These are phyloP conservation scores for Flaveria floridana DNA, from an alignment of 140 eudicot species.

Conservation along the genomic window DNA sequence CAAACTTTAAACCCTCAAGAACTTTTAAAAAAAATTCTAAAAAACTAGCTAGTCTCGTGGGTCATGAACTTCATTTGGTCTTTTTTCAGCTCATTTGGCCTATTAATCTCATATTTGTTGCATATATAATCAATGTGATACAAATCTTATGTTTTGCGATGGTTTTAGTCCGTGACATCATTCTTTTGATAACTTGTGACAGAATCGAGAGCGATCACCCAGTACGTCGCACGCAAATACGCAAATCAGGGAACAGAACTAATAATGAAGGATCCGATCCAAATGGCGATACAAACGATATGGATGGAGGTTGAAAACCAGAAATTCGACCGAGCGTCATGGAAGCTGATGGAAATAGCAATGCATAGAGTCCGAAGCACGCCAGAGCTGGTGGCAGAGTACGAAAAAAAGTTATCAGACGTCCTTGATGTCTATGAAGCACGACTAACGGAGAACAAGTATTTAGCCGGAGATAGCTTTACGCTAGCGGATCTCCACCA, in stretches of 20 bases:
- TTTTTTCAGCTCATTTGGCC: no score
- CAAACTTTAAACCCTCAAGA: no score
- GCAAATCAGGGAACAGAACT: slow-evolving; percentile 42
- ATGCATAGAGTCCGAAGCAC: slow-evolving; percentile 39
- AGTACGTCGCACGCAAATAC: slow-evolving; percentile 40
- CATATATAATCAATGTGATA: no score
- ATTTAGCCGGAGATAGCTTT: slow-evolving; percentile 60
- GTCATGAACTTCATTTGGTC: no score
- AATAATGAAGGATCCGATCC: slow-evolving; percentile 34
- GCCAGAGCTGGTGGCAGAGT: slow-evolving; percentile 38
- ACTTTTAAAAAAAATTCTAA: no score
- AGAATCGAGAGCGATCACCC: slow-evolving; percentile 66
- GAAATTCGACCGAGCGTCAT: slow-evolving; percentile 37
- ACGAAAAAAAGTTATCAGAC: slow-evolving; percentile 37
- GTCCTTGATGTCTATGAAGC: slow-evolving; percentile 64
- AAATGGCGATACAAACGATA: slow-evolving; percentile 35
- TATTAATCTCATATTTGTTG: no score
- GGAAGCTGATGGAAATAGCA: slow-evolving; percentile 41
- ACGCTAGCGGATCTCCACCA: slow-evolving; percentile 60
- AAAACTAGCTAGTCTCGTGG: no score
- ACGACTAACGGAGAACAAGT: slow-evolving; percentile 52
- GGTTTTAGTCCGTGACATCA: no score
- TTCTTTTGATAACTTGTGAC: background rate
- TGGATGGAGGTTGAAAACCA: slow-evolving; percentile 59
- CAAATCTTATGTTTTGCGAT: no score